Conservation (phyloP, 2,329 filamentous ascomycete genomes). For the Fusarium sp. region DNA sequence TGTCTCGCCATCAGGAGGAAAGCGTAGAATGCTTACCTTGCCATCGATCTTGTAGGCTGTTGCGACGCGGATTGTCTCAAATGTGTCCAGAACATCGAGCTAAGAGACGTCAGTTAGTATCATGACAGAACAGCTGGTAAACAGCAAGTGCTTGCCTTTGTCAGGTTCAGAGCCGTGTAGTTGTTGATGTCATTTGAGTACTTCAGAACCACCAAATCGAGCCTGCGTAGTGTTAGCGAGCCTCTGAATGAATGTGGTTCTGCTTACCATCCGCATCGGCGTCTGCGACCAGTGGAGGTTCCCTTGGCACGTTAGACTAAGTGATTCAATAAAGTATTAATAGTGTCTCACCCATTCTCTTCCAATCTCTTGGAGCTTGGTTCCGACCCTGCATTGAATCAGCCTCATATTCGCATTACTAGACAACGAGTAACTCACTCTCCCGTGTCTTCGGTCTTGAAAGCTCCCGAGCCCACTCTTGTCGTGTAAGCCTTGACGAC, state of each 20-base stretch:
- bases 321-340: rapidly evolving
- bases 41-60: constrained; percentile 69
- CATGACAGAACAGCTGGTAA: background rate
- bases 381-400: constrained; percentile 46
- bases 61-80: constrained; percentile 78
- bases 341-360: constrained; percentile 49
- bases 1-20: background rate
- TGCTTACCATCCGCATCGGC: constrained; percentile 64
- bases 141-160: constrained; percentile 50
- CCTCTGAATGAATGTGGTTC: rapidly evolving
- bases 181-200: constrained; percentile 62
- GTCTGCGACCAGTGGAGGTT: constrained; percentile 66
- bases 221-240: background rate
- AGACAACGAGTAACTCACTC: constrained; percentile 42
- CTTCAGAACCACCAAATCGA: background rate
- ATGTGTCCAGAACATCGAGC: constrained; percentile 71
- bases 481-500: constrained; percentile 78
- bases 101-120: constrained; percentile 7
- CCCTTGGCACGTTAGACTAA: constrained; percentile 40
- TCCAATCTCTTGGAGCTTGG: constrained; percentile 58
- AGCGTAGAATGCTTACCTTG: constrained; percentile 33
- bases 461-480: constrained; percentile 69
- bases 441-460: constrained; percentile 69
- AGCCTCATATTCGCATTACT: background rate
- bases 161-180: constrained; percentile 70